Conservation (phyloP, 495 filamentous ascomycete genomes). For the Cercophora samala region DNA sequence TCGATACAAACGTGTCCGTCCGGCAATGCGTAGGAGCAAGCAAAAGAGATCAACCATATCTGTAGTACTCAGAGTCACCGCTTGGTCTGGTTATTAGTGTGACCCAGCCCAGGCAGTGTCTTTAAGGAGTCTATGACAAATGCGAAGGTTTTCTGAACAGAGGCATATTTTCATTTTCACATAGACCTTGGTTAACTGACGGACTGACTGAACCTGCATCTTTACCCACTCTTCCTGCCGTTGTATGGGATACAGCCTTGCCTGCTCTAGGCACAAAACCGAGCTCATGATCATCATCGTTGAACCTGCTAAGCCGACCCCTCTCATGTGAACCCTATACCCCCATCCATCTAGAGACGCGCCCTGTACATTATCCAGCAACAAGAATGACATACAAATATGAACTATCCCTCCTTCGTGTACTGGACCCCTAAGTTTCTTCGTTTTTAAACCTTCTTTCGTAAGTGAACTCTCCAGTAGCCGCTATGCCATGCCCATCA, state of each 20-base stretch:
- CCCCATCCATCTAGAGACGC: neutral
- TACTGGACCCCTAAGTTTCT: neutral
- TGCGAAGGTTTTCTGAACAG: neutral
- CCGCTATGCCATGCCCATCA: slow-evolving; percentile 2
- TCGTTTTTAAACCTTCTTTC: neutral
- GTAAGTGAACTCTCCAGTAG: neutral
- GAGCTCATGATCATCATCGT: neutral
- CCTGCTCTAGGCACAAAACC: neutral
- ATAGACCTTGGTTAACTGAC: neutral
- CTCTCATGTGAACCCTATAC: neutral
- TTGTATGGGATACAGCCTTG: neutral
- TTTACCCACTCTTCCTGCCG: neutral
- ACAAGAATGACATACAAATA: neutral
- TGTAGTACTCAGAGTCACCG: neutral
- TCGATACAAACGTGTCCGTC: slow-evolving; percentile 1
- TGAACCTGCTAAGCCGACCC: neutral
- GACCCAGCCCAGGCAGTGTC: no score
- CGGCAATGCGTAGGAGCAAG: neutral
- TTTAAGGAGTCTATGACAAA: no score
- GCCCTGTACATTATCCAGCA: neutral
- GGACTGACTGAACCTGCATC: neutral
- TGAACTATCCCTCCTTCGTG: neutral
- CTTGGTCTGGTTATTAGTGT: neutral
- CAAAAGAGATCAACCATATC: neutral
- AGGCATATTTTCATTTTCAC: neutral